Evolutionary conservation across 1,139 yeast genomes (phyloP).

Genomic region (Scheffersomyces lignicola): DNA sequence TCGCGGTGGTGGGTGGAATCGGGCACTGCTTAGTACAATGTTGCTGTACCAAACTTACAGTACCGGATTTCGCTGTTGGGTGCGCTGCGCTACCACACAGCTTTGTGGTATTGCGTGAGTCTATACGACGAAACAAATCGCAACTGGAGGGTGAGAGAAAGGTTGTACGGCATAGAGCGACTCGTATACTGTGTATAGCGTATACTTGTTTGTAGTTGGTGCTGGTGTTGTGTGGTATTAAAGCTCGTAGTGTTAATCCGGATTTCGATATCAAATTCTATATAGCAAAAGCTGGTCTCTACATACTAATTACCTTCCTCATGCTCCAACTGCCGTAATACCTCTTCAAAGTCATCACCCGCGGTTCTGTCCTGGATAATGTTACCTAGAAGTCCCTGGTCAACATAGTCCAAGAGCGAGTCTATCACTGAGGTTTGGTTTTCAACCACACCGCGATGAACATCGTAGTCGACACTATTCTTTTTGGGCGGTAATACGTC

Average conservation of each 20-base stretch:
- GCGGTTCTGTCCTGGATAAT: slow-evolving; percentile 33
- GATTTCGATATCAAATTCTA: too few relatives aligned
- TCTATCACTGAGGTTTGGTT: slow-evolving; percentile 26
- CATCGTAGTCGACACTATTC: slow-evolving; percentile 26
- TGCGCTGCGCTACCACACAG: too few relatives aligned
- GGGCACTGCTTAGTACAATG: too few relatives aligned
- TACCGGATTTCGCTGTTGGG: too few relatives aligned
- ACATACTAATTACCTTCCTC: slow-evolving; percentile 8
- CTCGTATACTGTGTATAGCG: too few relatives aligned
- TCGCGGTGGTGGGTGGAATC: slow-evolving; percentile 1
- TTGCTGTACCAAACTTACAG: too few relatives aligned
- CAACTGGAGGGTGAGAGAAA: background rate
- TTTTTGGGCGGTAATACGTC: slow-evolving; percentile 65
- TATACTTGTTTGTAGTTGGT: too few relatives aligned
- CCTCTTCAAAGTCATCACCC: slow-evolving; percentile 27
- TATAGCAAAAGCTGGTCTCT: too few relatives aligned
- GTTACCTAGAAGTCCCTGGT: slow-evolving; percentile 40
- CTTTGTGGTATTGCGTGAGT: too few relatives aligned
- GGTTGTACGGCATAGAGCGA: background rate
- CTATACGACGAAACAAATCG: background rate
- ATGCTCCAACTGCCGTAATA: slow-evolving; percentile 19
- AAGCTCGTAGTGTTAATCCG: too few relatives aligned
- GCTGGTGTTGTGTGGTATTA: too few relatives aligned
- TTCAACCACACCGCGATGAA: slow-evolving; percentile 23
- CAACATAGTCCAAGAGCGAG: slow-evolving; percentile 34